A percentile compares a stretch with the other conserved stretches of the same genome.
Evolutionary conservation across 2,329 filamentous ascomycete species (phyloP).

Genomic region (Hirsutella rhossiliensis): DNA sequence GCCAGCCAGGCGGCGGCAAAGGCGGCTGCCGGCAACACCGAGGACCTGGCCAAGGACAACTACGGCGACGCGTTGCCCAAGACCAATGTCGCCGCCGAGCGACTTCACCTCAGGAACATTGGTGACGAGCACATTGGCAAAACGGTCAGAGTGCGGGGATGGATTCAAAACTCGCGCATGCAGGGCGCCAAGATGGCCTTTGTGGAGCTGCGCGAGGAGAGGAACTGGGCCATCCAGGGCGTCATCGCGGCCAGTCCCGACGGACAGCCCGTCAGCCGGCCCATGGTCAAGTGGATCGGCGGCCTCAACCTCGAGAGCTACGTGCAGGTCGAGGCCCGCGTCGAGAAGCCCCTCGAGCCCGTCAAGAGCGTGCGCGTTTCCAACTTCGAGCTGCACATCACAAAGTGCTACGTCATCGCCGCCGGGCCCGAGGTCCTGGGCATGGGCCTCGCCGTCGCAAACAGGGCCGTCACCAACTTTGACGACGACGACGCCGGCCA

Average conservation of each 20-base stretch:
- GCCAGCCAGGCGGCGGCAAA: constrained; percentile 58
- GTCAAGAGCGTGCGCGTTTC: constrained; percentile 79
- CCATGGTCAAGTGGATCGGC: constrained; percentile 90
- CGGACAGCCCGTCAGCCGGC: constrained; percentile 56
- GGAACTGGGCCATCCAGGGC: constrained; percentile 69
- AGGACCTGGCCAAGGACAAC: constrained; percentile 61
- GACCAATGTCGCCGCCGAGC: constrained; percentile 42
- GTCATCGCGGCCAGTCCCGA: constrained; percentile 58
- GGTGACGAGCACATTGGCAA: constrained; percentile 53
- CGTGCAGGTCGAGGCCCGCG: constrained; percentile 66
- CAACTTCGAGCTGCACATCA: constrained; percentile 76
- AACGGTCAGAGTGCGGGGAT: constrained; percentile 63
- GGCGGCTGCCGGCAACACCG: constrained; percentile 51
- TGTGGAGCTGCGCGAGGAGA: constrained; percentile 68
- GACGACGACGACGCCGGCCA: constrained; percentile 39
- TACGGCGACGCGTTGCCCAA: constrained; percentile 61
- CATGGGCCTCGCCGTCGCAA: constrained; percentile 44
- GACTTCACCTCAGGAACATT: constrained; percentile 51
- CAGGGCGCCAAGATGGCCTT: constrained; percentile 91
- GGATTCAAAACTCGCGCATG: constrained; percentile 76
- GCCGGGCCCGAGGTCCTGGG: constrained; percentile 45
- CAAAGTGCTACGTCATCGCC: constrained; percentile 70
- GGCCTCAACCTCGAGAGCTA: constrained; percentile 69
- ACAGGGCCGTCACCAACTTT: constrained; percentile 43
- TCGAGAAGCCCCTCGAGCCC: constrained; percentile 73